Evolutionary conservation across 176 grass and related monocot genomes (phyloP), one percentile per base, ranked within the genome.

Genomic region (Zizania latifolia): DNA sequence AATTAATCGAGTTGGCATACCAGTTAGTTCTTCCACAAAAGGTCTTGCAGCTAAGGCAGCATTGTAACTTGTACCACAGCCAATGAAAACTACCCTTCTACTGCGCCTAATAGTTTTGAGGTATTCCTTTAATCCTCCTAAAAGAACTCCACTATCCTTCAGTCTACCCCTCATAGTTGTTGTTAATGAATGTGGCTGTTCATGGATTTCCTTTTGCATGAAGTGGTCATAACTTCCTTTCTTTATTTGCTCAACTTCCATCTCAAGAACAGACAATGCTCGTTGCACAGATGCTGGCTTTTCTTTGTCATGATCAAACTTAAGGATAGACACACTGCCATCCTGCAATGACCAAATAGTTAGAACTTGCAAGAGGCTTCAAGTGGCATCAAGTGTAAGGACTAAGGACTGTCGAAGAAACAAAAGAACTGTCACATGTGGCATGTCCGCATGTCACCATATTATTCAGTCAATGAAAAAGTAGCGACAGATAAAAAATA

Each of bases 211-310:
- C 82, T 97, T 97, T 73, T 97, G 87, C 94, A 97, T 97, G 46
- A 91, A 97, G 51, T 97, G 88, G 44, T 97, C 90, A 78, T 91
- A 97, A 45, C 83, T 81, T 80, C 94, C 91, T 57, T 93, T 97
- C 81, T 93, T 97, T 85, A 93, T 97, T 85, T 97, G 94, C 30
- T 97, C 91, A 35, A 97, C 90, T 80, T 97, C 94, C 91, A 93
- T 97, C 74, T 97, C 94, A 53, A 97, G 79, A 73, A 97, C 88
- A 83, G 83, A 97, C 66, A 97, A 83, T 82, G 94, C 94, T 43
- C 94, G 80, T 51, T 97, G 91, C 51, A 93, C 88, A 67, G 81
- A 93, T 48, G 94, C 88, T 37, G 94, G 91, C 56, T 93, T 97
- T 50, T 97, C 94, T 72, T 89, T 97, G 26, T 88, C 71, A 34